These are phyloP conservation scores for Coprinellus micaceus DNA, from an alignment of 768 basidiomycete genomes.

Conservation along the genomic window DNA sequence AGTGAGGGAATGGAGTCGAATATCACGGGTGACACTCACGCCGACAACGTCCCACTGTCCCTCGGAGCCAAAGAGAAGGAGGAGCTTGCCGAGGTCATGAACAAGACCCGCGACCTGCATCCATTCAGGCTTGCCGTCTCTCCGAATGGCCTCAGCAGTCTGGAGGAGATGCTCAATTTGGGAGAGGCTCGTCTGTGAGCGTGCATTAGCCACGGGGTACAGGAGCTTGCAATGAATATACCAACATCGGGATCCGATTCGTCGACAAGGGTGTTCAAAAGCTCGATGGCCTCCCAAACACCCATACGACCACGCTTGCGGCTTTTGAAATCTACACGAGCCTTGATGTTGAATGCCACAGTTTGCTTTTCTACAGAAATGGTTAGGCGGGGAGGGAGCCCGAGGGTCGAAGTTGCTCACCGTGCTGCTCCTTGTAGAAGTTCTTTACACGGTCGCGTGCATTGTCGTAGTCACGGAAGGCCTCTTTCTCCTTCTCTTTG, in stretches of 20 bases:
- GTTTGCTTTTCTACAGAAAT: constrained; percentile 72
- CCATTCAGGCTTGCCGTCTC: constrained; percentile 87
- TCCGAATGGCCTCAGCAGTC: constrained; percentile 85
- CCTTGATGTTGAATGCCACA: constrained; percentile 75
- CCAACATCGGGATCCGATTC: constrained; percentile 87
- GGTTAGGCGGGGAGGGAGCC: not conserved
- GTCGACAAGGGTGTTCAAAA: constrained; percentile 82
- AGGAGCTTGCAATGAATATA: constrained; percentile 2
- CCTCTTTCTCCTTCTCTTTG: constrained; percentile 57
- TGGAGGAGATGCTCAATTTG: constrained; percentile 92
- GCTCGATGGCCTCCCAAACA: constrained; percentile 84
- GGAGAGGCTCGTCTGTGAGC: constrained; percentile 59
- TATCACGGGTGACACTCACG: constrained; percentile 36
- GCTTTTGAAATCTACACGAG: constrained; percentile 70
- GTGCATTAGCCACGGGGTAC: constrained; percentile 7
- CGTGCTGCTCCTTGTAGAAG: constrained; percentile 78
- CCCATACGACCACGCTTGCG: constrained; percentile 72
- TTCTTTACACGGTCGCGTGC: constrained; percentile 76
- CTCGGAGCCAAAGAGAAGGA: constrained; percentile 78
- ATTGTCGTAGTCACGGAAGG: constrained; percentile 69
- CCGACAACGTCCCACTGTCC: constrained; percentile 97
- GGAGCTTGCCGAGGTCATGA: constrained; percentile 86
- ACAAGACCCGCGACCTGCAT: constrained; percentile 87
- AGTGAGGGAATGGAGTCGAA: constrained; percentile 9
- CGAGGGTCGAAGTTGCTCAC: constrained; percentile 29